A percentile compares a stretch with the other conserved stretches of the same genome.
Conservation (phyloP, 2,329 filamentous ascomycete genomes). For the Spiromastix sp. region DNA sequence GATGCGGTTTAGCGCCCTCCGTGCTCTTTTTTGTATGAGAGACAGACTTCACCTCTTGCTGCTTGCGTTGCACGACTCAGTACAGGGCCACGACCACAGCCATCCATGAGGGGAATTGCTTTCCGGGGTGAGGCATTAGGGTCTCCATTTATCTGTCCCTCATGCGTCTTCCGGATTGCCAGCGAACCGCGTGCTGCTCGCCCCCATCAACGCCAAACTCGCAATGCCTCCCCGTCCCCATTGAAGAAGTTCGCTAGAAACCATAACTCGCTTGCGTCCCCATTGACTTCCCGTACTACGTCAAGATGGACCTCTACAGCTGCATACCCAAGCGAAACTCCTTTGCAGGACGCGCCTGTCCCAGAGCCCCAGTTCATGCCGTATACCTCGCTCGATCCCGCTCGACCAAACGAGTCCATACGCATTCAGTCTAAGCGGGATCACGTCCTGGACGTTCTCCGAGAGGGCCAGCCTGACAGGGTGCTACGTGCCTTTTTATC, state of each 20-base stretch:
- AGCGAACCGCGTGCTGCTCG: conserved; percentile 2
- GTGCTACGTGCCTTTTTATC: conserved; percentile 26
- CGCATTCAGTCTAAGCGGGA: conserved; percentile 6
- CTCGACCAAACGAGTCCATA: neutral
- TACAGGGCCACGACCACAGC: neutral
- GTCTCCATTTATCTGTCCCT: conserved; percentile 18
- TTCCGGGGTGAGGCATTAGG: conserved; percentile 18
- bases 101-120: conserved; percentile 17
- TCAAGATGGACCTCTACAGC: too few relatives aligned
- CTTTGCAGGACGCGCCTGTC: too few relatives aligned
- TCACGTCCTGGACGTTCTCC: conserved; percentile 13
- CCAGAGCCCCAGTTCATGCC: too few relatives aligned
- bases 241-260: too few relatives aligned
- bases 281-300: too few relatives aligned
- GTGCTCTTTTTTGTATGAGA: neutral
- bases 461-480: conserved; percentile 30
- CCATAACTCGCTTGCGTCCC: too few relatives aligned
- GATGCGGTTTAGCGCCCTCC: conserved; percentile 7
- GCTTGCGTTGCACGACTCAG: neutral
- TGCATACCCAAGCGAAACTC: too few relatives aligned
- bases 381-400: neutral
- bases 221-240: conserved; percentile 2
- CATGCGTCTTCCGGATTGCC: conserved; percentile 14
- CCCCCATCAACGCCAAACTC: conserved; percentile 3
- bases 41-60: neutral